A percentile compares a stretch with the other conserved stretches of the same genome.
Conservation (phyloP, 192 early-diverging fungal genomes). For the Umbelopsis sp. region DNA sequence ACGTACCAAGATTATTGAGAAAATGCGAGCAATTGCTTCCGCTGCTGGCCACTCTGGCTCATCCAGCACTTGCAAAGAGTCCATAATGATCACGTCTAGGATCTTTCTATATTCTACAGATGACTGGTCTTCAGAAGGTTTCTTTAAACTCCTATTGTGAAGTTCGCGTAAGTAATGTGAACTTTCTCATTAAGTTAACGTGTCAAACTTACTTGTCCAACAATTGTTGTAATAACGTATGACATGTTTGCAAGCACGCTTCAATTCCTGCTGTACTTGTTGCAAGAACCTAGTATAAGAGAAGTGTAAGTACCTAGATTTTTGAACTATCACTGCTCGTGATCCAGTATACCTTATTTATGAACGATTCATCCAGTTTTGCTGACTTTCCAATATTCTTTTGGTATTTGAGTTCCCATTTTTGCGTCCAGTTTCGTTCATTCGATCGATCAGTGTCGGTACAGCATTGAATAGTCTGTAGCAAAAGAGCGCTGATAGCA, state of each 20-base stretch:
- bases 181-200: neutral
- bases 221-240: neutral
- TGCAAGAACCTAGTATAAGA: neutral
- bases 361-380: neutral
- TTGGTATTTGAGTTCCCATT: constrained; percentile 23
- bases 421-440: constrained; percentile 28
- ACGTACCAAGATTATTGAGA: constrained; percentile 69
- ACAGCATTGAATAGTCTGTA: constrained; percentile 69
- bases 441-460: constrained; percentile 13
- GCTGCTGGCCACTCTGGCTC: constrained; percentile 93
- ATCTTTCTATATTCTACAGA: constrained; percentile 68
- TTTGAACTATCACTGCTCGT: neutral
- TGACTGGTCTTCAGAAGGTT: constrained; percentile 42
- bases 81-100: constrained; percentile 72
- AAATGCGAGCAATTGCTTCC: constrained; percentile 67
- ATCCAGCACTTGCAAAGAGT: constrained; percentile 69
- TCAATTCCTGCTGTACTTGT: neutral
- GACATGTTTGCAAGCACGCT: neutral
- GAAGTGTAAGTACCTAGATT: neutral
- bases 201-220: neutral
- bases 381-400: neutral
- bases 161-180: neutral
- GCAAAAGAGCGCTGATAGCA: constrained; percentile 68
- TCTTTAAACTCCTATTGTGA: neutral
- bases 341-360: constrained; percentile 14